These are phyloP conservation scores for Lachancea waltii DNA, from an alignment of 805 yeast genomes.

Conservation along the genomic window DNA sequence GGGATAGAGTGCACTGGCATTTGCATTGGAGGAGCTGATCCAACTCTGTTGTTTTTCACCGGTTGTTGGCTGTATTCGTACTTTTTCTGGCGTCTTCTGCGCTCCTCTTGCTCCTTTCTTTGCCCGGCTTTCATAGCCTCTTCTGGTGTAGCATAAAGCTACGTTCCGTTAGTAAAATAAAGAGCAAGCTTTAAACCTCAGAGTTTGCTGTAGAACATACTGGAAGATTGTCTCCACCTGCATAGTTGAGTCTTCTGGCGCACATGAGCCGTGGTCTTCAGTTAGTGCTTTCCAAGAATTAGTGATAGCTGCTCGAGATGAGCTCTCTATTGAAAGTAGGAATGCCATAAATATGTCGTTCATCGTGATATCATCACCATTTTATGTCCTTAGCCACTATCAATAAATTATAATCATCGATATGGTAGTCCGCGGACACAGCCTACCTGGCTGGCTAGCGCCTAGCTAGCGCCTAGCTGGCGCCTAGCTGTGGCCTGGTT, in stretches of 20 bases:
- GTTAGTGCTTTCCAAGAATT: too few relatives aligned
- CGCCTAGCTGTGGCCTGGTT: too few relatives aligned
- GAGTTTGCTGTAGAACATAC: too few relatives aligned
- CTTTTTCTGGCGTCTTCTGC: slow-evolving; percentile 19
- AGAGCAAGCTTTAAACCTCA: background rate
- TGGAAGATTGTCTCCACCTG: slow-evolving; percentile 31
- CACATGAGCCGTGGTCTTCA: slow-evolving; percentile 17
- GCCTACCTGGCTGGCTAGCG: too few relatives aligned
- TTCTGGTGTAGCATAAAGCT: slow-evolving; percentile 33
- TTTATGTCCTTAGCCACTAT: too few relatives aligned
- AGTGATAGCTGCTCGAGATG: too few relatives aligned
- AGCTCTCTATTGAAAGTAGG: too few relatives aligned
- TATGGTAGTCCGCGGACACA: too few relatives aligned
- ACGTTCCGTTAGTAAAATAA: background rate
- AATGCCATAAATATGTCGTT: too few relatives aligned
- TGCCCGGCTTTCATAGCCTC: slow-evolving; percentile 30
- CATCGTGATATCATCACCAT: too few relatives aligned
- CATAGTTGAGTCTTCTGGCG: slow-evolving; percentile 28
- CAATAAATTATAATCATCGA: too few relatives aligned
- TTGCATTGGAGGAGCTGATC: slow-evolving; percentile 4
- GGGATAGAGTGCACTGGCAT: slow-evolving; percentile 5
- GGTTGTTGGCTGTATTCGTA: slow-evolving; percentile 13
- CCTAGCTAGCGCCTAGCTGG: too few relatives aligned
- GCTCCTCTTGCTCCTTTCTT: slow-evolving; percentile 24
- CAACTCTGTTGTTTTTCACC: background rate